These are phyloP conservation scores for Cyberlindnera galapagoensis DNA, from an alignment of 805 yeast genomes.

Conservation along the genomic window DNA sequence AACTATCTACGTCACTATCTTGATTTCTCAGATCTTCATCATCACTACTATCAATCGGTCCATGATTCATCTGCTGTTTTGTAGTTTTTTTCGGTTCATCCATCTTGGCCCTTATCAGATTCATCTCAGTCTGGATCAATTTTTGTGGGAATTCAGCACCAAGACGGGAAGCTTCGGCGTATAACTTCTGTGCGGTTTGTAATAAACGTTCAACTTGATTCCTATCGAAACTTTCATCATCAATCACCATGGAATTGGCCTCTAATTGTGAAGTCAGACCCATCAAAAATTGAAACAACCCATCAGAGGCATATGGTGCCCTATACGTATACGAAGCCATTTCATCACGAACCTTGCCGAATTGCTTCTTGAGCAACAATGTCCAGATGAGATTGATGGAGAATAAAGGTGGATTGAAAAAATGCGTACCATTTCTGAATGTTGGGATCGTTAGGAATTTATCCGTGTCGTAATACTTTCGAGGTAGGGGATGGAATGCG, in stretches of 20 bases:
- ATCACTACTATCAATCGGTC: constrained; percentile 3
- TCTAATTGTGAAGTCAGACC: constrained; percentile 21
- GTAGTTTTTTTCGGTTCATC: too few species aligned
- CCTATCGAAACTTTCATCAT: constrained; percentile 3
- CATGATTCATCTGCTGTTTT: too few species aligned
- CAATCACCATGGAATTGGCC: constrained; percentile 7
- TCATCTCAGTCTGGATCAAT: constrained; percentile 12
- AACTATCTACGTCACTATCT: neutral
- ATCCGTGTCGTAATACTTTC: too few species aligned
- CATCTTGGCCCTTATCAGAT: constrained; percentile 8
- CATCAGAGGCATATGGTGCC: constrained; percentile 19
- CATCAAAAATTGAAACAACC: constrained; percentile 19
- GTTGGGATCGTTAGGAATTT: constrained; percentile 1
- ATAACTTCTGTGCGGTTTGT: constrained; percentile 8
- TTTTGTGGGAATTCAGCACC: constrained; percentile 16
- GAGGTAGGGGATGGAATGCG: constrained; percentile 5
- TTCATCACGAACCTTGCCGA: constrained; percentile 14
- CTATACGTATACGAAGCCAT: constrained; percentile 11
- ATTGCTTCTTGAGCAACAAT: constrained; percentile 15
- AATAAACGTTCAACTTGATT: constrained; percentile 11
- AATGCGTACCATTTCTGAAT: neutral
- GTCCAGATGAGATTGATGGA: constrained; percentile 17
- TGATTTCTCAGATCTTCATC: constrained; percentile 1
- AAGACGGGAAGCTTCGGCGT: constrained; percentile 9
- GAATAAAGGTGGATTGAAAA: constrained; percentile 14